Base-by-base conservation (phyloP, 805 yeast genomes). In the Tetrapisispora namnaoensis region DNA sequence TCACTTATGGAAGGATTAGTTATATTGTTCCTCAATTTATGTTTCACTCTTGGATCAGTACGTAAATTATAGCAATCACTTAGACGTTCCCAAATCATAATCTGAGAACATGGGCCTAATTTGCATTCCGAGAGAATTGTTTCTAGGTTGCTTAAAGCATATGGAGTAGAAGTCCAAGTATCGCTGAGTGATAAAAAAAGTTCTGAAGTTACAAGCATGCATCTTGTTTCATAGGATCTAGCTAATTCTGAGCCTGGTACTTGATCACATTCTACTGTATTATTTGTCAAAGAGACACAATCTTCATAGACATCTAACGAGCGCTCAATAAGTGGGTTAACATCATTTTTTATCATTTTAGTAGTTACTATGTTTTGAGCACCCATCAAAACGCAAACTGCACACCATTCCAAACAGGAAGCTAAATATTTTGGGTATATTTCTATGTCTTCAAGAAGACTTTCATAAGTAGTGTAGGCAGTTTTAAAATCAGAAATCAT, bases 401-500 rank as follows among this genome's bases (percentile, higher is more conserved):
- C 85, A 56, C 86, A 82, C 84, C 88, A 86, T 65, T 91, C 96
- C 54, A 90, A 89, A n/a, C 84, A 72, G 0, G 95, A 80, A 0
- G 96, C 95, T 32, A 61, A 38, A 36, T 63, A 64, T 40, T 59
- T 58, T 1, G 66, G 66, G 45, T 82, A 76, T 51, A 78, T 76
- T 37, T 78, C 70, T 55, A 82, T 82, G 61, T 90, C 96, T 58
- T 84, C 83, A 51, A 83, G 82, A 37, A 88, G 73, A 45, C 86
- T 63, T 51, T 91, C 98, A 62, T 91, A 91, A 1, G 88, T 84
- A 1, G 85, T 72, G 59, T 84, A 83, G 2, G 97, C 93, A 50
- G 79, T 80, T 62, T 82, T 82, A 71, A 84, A 91, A 68, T 93
- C 96, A 36, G 89, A 77, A n/a, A 90, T 67, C 80, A 93, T 86